These are phyloP conservation scores for Chaetomium cochliodes DNA, from an alignment of 495 filamentous ascomycete species.

Conservation along the genomic window DNA sequence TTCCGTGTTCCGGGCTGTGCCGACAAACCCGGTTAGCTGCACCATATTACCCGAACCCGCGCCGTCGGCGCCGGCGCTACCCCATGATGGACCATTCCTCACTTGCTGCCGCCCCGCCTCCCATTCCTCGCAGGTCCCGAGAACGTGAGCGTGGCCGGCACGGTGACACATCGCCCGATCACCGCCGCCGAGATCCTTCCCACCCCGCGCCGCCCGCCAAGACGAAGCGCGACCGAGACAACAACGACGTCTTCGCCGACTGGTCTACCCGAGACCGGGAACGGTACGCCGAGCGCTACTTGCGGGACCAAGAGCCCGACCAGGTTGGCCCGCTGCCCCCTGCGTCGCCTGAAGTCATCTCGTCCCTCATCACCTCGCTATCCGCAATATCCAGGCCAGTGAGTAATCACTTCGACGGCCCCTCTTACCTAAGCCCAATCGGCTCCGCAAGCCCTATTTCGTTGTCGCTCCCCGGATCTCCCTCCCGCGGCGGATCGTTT, in stretches of 20 bases:
- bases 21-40: conserved; percentile 27
- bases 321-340: conserved; percentile 42
- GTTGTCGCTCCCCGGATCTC: conserved; percentile 50
- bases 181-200: conserved; percentile 21
- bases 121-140: conserved; percentile 36
- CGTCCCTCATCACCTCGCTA: conserved; percentile 86
- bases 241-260: conserved; percentile 33
- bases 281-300: conserved; percentile 33
- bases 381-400: conserved; percentile 78
- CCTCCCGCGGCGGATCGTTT: conserved; percentile 55
- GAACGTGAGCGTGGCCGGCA: conserved; percentile 32
- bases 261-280: conserved; percentile 34
- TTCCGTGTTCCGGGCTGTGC: neutral
- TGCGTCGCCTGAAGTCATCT: conserved; percentile 90
- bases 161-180: conserved; percentile 16
- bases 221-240: conserved; percentile 26
- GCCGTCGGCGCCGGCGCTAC: conserved; percentile 26
- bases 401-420: conserved; percentile 66
- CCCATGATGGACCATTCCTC: conserved; percentile 33
- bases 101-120: conserved; percentile 26
- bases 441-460: conserved; percentile 41
- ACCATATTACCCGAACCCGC: conserved; percentile 24
- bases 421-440: conserved; percentile 32
- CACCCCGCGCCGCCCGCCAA: conserved; percentile 22
- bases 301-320: conserved; percentile 33